phyloP scores from a whole-genome alignment of 2,329 filamentous ascomycete species.

The Furcasterigmium furcatum region DNA sequence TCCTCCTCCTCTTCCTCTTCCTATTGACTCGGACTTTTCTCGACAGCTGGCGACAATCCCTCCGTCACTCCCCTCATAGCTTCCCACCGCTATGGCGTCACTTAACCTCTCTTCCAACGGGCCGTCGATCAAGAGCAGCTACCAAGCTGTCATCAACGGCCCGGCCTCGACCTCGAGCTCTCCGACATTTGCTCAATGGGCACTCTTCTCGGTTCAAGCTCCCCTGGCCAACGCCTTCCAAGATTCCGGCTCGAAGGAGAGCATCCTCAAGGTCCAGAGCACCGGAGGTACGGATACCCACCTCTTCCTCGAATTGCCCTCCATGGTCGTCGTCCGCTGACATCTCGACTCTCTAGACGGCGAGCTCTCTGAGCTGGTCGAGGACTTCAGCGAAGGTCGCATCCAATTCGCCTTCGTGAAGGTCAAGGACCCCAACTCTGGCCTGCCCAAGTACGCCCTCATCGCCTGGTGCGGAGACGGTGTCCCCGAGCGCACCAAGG shows the following conservation, averaged over 20 bases:
- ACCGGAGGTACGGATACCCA: slow-evolving; percentile 72
- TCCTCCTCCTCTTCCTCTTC: neutral
- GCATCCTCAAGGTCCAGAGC: slow-evolving; percentile 88
- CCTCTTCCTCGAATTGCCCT: no score
- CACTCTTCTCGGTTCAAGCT: slow-evolving; percentile 87
- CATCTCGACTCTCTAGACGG: no score
- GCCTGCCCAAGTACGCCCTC: slow-evolving; percentile 85
- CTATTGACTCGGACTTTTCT: no score
- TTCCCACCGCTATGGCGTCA: slow-evolving; percentile 61
- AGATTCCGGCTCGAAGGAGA: slow-evolving; percentile 82
- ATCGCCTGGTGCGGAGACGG: slow-evolving; percentile 97
- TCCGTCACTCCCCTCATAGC: slow-evolving; percentile 14
- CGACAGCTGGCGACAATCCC: slow-evolving; percentile 5
- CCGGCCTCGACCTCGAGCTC: slow-evolving; percentile 56
- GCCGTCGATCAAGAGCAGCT: slow-evolving; percentile 81
- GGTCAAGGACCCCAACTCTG: slow-evolving; percentile 90
- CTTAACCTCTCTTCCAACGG: slow-evolving; percentile 78
- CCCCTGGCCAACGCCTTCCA: slow-evolving; percentile 93
- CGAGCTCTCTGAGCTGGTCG: slow-evolving; percentile 82
- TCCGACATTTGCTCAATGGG: slow-evolving; percentile 87
- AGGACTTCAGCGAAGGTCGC: slow-evolving; percentile 94
- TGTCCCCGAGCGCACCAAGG: slow-evolving; percentile 96
- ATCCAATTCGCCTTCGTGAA: slow-evolving; percentile 97
- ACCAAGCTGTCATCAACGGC: slow-evolving; percentile 55
- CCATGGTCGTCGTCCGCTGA: no score